Base-by-base conservation (phyloP, 2,329 filamentous ascomycete species). In the Lachnellula cervina region DNA sequence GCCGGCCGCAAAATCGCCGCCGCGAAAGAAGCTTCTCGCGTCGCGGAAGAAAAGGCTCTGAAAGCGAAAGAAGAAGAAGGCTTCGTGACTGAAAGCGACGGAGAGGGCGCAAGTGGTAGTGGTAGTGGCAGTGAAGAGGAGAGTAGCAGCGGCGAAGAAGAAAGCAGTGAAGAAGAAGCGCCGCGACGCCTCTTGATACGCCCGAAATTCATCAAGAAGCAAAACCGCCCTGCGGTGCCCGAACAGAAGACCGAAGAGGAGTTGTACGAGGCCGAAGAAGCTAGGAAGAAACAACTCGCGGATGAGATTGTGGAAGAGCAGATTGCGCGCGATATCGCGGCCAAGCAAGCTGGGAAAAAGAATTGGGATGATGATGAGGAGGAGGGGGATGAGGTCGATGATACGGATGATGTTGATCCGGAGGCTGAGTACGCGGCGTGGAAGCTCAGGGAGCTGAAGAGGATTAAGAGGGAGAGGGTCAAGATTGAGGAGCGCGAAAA, bases 401-500 rank as follows among this genome's bases (percentile, higher is more conserved):
- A 96, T 66, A 89, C 87, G 2, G 94, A 99, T 70, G 90, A 84
- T 37, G 66, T 92, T 3, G 91, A 97, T 70, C 89, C 90, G 0
- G 91, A 88, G 60, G 91, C 90, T 7, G 94, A 99, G 72, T 83
- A 87, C 60, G 91, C 91, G 6, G 91, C 92, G 0, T 99, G 94
- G 93, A 94, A 93, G 69, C 79, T 99, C 49, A 86, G 94, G 49
- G 94, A 99, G 74, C 79, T 99, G 43, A 87, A 87, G 71, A 87
- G 94, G 8, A 84, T 97, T 62, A 92, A 93, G 74, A 84, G 94
- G 50, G 89, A 94, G 65, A 85, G 94, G 25, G 86, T 91, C 64
- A 84, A 84, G 2, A 92, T 99, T 65, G 90, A 96, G 70, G 82
- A 81, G 61, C 83, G 84, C 35, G 94, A 99, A 75, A 83, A 82